Conservation (phyloP, 129 eudicot genomes). For the Logfia minima region DNA sequence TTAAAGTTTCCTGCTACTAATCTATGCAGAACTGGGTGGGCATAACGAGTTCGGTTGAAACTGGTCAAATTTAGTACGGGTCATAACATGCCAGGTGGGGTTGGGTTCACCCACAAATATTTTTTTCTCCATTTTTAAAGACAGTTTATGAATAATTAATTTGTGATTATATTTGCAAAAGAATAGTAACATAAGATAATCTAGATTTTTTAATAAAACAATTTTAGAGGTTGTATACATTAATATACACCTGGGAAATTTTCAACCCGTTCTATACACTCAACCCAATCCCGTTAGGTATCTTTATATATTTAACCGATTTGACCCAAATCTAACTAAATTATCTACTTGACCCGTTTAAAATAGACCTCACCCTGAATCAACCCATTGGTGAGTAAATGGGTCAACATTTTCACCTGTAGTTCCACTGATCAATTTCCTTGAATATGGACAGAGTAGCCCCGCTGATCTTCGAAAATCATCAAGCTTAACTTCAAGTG, state of each 20-base stretch:
- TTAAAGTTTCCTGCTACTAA: conserved; percentile 10
- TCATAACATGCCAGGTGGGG: too few species aligned
- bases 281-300: too few species aligned
- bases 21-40: not conserved
- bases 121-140: not conserved
- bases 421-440: conserved; percentile 21
- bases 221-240: too few species aligned
- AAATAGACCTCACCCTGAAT: too few species aligned
- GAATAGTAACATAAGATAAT: not conserved
- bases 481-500: conserved; percentile 37
- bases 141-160: too few species aligned
- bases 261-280: too few species aligned
- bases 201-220: too few species aligned
- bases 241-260: too few species aligned
- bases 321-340: too few species aligned
- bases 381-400: not conserved
- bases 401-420: not conserved
- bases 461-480: conserved; percentile 24
- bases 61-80: not conserved
- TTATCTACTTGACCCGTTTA: too few species aligned
- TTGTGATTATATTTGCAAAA: not conserved
- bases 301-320: too few species aligned
- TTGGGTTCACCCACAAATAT: not conserved
- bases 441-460: conserved; percentile 50
- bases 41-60: not conserved